Conservation (phyloP, 257 asterid genomes). For the Thymus quinquecostatus region DNA sequence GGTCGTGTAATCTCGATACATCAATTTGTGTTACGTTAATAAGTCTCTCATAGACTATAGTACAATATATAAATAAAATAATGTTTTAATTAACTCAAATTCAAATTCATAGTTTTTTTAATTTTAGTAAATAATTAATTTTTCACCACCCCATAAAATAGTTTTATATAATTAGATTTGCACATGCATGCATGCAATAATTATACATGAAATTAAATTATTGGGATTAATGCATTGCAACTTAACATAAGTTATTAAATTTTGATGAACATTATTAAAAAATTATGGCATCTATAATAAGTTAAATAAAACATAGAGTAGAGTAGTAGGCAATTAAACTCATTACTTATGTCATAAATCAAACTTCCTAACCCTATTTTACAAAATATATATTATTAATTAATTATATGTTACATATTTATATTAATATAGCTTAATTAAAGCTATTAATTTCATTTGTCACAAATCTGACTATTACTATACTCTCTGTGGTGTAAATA, state of each 20-base stretch:
- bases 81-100: background rate
- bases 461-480: constrained; percentile 25
- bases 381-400: background rate
- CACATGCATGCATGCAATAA: background rate
- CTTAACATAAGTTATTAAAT: constrained; percentile 10
- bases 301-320: background rate
- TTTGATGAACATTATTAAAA: constrained; percentile 5
- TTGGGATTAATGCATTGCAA: constrained; percentile 6
- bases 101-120: no score
- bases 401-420: constrained; percentile 4
- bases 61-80: background rate
- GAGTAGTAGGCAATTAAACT: constrained; percentile 12
- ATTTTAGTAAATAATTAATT: no score
- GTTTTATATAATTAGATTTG: background rate
- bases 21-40: background rate
- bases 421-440: constrained; percentile 19
- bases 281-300: background rate
- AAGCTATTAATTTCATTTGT: constrained; percentile 30
- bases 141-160: no score
- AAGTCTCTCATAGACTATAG: background rate
- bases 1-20: background rate
- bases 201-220: background rate
- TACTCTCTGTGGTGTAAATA: constrained; percentile 22
- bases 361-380: constrained; percentile 19
- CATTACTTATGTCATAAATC: constrained; percentile 8